These are phyloP conservation scores for Debaryomycetaceae sp. DNA, from an alignment of 1,139 yeast genomes.

Conservation along the genomic window DNA sequence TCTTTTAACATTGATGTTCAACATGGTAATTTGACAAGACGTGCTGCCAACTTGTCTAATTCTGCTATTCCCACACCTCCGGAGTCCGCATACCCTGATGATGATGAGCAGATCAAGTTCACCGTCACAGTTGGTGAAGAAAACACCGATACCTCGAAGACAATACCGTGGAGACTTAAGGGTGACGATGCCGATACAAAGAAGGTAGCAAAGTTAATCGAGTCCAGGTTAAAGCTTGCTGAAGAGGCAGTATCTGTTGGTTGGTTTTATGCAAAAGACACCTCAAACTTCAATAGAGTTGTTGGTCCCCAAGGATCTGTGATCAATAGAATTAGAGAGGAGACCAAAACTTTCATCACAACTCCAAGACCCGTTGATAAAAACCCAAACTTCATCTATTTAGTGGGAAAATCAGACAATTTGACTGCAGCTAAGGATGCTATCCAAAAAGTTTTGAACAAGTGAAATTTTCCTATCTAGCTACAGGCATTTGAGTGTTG, in stretches of 20 bases:
- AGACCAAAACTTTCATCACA: slow-evolving; percentile 55
- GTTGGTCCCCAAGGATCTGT: slow-evolving; percentile 78
- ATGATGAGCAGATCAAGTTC: slow-evolving; percentile 41
- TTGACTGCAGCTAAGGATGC: slow-evolving; percentile 26
- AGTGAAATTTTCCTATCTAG: neutral
- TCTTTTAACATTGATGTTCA: slow-evolving; percentile 60
- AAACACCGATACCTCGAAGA: slow-evolving; percentile 21
- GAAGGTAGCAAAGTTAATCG: slow-evolving; percentile 35
- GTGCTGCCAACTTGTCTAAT: slow-evolving; percentile 50
- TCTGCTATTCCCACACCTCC: slow-evolving; percentile 46
- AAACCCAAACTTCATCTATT: slow-evolving; percentile 24
- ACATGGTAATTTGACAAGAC: slow-evolving; percentile 52
- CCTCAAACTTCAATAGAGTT: slow-evolving; percentile 48
- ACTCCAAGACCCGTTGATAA: slow-evolving; percentile 62
- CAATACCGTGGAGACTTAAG: slow-evolving; percentile 64
- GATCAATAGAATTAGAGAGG: slow-evolving; percentile 58
- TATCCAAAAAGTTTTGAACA: slow-evolving; percentile 16
- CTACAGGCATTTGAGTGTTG: neutral
- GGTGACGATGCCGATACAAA: slow-evolving; percentile 42
- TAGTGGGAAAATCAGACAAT: slow-evolving; percentile 31
- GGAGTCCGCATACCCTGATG: slow-evolving; percentile 45
- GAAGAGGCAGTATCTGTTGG: slow-evolving; percentile 29
- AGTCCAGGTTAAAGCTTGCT: slow-evolving; percentile 32
- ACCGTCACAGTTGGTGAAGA: slow-evolving; percentile 34
- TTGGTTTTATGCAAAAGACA: slow-evolving; percentile 37